These are phyloP conservation scores for Suillus cothurnatus DNA, from an alignment of 768 basidiomycete genomes.

Conservation along the genomic window DNA sequence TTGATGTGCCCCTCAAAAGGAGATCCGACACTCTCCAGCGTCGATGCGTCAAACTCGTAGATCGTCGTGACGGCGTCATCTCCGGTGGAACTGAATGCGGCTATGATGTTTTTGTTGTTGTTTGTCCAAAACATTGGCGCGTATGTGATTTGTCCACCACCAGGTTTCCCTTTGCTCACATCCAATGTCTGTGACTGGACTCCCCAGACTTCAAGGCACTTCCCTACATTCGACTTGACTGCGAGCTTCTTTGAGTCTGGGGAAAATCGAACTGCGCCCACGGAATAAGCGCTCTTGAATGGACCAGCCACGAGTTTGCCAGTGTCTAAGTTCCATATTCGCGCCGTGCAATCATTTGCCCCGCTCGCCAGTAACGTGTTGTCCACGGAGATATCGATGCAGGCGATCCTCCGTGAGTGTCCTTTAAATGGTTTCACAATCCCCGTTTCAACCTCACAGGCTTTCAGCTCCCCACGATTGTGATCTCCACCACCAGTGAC, in stretches of 20 bases:
- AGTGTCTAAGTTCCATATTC: not conserved
- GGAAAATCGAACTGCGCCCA: not conserved
- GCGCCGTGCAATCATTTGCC: fast-evolving
- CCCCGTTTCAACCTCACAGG: not conserved
- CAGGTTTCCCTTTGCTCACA: not conserved
- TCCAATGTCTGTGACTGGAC: not conserved
- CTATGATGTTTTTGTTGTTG: not conserved
- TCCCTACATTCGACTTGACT: fast-evolving
- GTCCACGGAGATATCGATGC: not conserved
- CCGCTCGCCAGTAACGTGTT: not conserved
- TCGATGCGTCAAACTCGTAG: no score
- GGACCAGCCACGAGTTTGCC: not conserved
- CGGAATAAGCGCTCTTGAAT: fast-evolving
- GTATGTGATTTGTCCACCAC: not conserved
- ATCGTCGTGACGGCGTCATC: no score
- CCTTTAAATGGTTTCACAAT: not conserved
- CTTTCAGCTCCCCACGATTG: not conserved
- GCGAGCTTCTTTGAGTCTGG: not conserved
- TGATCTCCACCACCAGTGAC: not conserved
- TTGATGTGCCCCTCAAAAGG: not conserved
- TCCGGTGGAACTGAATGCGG: not conserved
- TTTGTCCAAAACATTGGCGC: not conserved
- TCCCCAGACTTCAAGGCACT: not conserved
- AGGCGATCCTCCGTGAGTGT: fast-evolving
- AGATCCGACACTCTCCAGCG: no score